Evolutionary conservation across 2,329 filamentous ascomycete species (phyloP), one percentile per base, ranked within the genome.

Genomic region (Penicillium sp.): DNA sequence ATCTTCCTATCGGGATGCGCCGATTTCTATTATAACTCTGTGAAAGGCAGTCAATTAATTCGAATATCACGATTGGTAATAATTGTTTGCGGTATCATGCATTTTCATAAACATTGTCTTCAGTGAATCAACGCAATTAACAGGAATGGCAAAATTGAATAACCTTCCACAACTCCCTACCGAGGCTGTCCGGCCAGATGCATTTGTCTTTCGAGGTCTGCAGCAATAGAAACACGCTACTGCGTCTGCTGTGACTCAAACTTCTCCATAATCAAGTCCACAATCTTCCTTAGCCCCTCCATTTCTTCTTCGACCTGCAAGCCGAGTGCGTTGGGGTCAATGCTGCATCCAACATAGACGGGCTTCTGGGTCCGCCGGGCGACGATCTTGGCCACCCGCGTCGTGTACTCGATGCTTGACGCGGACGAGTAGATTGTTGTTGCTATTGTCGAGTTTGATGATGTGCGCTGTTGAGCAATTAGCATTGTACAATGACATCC

Each of bases 271-370:
- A 90, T 78, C 38, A 86, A 80, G 48, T 86, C 79, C 26, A 90
- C 82, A 32, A 95, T 81, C 54, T 78, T 79, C 60, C 80, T 82
- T 59, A 96, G 84, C 0, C 86, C 88, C 63, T 91, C 89, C 82
- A 96, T 90, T 72, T 97, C 91, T 74, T 97, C 93, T 64, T 96
- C 90, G 6, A 91, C 81, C 0, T 82, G 86, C 16, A 89, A 86
- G 8, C 89, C 89, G 60, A 89, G 79, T 1, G 77, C 81, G 11
- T 80, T 79, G 53, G 96, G 82, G 56, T 84, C 88, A 60, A 94
- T 82, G 27, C 89, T 95, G 64, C 87, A 94, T 18, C 87, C 87
- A 14, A 97, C 87, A 66, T 96, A 97, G n/a, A 87, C 84, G 0
- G 89, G 89, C 52, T 82, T 79, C 26, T 77, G 74, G 23, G 84